phyloP scores from a whole-genome alignment of 1,284 basidiomycete genomes.

The Tilletia walkeri region DNA sequence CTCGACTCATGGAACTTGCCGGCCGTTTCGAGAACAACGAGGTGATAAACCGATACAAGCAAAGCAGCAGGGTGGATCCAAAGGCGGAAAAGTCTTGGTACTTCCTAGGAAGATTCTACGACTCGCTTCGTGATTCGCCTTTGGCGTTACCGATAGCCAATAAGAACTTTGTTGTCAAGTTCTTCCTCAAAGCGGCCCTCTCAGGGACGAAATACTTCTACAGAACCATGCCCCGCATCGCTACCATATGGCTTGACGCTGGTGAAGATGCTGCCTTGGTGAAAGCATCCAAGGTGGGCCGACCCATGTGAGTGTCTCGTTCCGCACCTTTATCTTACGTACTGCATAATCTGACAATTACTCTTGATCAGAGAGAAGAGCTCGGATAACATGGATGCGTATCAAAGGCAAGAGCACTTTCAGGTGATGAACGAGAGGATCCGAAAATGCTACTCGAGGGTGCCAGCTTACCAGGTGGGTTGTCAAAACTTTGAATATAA shows the following conservation, averaged over 20 bases:
- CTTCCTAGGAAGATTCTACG: slow-evolving; percentile 39
- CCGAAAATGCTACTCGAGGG: slow-evolving; percentile 67
- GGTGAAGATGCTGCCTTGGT: slow-evolving; percentile 64
- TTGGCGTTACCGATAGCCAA: slow-evolving; percentile 57
- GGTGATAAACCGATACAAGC: slow-evolving; percentile 59
- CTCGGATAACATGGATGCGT: slow-evolving; percentile 33
- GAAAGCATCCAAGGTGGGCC: slow-evolving; percentile 20
- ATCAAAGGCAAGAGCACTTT: slow-evolving; percentile 31
- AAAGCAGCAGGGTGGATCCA: slow-evolving; percentile 59
- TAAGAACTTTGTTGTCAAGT: slow-evolving; percentile 63
- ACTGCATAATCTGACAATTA: not conserved
- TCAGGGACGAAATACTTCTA: slow-evolving; percentile 94
- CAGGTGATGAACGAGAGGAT: slow-evolving; percentile 59
- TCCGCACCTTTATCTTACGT: too few species aligned
- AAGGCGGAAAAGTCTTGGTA: slow-evolving; percentile 61
- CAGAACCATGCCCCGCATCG: slow-evolving; percentile 86
- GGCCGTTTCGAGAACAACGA: slow-evolving; percentile 72
- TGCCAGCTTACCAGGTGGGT: slow-evolving; percentile 58
- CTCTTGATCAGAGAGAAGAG: not conserved
- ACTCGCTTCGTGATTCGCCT: slow-evolving; percentile 54
- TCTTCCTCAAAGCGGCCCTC: slow-evolving; percentile 73
- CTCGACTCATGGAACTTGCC: slow-evolving; percentile 88
- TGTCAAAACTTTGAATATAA: not conserved
- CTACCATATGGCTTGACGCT: slow-evolving; percentile 92
- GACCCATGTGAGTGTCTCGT: slow-evolving; percentile 1